These are phyloP conservation scores for Irineochytrium annulatum DNA, from an alignment of 192 early-diverging fungal genomes.

Conservation along the genomic window DNA sequence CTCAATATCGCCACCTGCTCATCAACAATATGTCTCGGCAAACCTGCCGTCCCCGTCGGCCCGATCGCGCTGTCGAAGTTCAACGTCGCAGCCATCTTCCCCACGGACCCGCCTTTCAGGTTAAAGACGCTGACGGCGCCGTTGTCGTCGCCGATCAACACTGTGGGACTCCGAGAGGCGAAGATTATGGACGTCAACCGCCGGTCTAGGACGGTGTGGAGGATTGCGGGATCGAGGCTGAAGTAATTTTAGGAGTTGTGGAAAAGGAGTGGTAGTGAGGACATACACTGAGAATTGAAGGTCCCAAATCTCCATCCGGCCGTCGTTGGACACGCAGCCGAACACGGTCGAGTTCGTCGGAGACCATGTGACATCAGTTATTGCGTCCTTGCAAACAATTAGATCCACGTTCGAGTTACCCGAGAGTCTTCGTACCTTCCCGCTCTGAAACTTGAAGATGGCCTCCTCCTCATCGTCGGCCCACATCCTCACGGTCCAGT, in stretches of 20 bases:
- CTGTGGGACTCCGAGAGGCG: constrained; percentile 38
- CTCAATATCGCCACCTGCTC: too few species aligned
- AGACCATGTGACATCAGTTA: constrained; percentile 55
- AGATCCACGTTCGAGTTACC: neutral
- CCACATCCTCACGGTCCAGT: constrained; percentile 60
- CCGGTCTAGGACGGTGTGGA: constrained; percentile 56
- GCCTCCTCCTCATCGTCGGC: constrained; percentile 44
- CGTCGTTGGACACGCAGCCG: constrained; percentile 52
- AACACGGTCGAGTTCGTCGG: constrained; percentile 49
- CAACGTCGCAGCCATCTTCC: neutral
- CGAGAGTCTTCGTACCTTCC: constrained; percentile 34
- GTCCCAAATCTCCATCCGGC: constrained; percentile 62
- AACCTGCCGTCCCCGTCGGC: too few species aligned
- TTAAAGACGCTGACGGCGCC: constrained; percentile 58
- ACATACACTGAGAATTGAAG: constrained; percentile 50
- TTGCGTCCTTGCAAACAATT: constrained; percentile 36
- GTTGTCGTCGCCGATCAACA: constrained; percentile 57
- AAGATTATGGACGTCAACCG: constrained; percentile 52
- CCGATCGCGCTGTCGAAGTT: too few species aligned
- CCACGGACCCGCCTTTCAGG: constrained; percentile 16
- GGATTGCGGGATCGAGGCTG: constrained; percentile 54
- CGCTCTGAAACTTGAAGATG: constrained; percentile 54
- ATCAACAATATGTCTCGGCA: too few species aligned
- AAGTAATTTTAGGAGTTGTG: constrained; percentile 2
- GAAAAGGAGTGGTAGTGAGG: too few species aligned